Conservation (phyloP, 768 basidiomycete genomes). For the Stropharia rugosoannulata region DNA sequence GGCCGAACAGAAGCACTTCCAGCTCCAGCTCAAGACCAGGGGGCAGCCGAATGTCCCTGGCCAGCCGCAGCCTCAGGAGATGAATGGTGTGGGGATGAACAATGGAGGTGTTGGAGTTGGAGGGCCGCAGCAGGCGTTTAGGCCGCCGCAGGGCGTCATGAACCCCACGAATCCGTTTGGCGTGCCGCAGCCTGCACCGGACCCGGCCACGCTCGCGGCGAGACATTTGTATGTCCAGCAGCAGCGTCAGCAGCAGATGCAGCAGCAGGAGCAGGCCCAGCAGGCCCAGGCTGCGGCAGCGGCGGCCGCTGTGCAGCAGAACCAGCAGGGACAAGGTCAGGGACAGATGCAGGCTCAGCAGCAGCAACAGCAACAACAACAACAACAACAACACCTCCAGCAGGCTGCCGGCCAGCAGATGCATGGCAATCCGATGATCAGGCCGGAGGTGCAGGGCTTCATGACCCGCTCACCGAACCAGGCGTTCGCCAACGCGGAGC, state of each 20-base stretch:
- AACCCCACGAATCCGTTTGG: neutral
- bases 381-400: constrained; percentile 11
- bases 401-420: neutral
- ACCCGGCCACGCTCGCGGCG: neutral
- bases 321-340: constrained; percentile 1
- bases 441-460: constrained; percentile 7
- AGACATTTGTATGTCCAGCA: neutral
- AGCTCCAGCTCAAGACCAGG: constrained; percentile 16
- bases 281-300: constrained; percentile 13
- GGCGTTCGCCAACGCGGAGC: neutral
- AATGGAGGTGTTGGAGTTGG: neutral
- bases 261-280: constrained; percentile 10
- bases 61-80: neutral
- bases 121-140: neutral
- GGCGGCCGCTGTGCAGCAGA: neutral
- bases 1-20: constrained; percentile 38
- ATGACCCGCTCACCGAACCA: neutral
- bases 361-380: constrained; percentile 10
- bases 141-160: neutral
- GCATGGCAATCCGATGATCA: neutral
- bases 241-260: constrained; percentile 10
- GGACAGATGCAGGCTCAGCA: constrained; percentile 10
- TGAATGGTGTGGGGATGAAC: too few relatives aligned
- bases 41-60: too few relatives aligned
- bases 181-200: neutral